These are phyloP conservation scores for Beauveria sp. DNA, from an alignment of 2,329 filamentous ascomycete genomes.

Conservation along the genomic window DNA sequence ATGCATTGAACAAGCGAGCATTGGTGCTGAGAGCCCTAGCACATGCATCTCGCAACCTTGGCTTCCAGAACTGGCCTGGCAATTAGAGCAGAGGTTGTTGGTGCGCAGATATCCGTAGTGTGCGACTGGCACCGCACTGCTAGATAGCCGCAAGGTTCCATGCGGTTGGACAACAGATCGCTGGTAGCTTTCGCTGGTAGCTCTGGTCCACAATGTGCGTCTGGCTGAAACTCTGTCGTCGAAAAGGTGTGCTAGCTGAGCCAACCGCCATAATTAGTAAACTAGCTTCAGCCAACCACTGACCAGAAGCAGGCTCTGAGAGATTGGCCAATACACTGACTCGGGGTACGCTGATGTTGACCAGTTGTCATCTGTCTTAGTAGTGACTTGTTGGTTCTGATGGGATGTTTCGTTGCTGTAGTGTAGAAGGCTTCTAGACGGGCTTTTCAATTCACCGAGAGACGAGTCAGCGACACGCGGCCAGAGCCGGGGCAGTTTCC, in stretches of 20 bases:
- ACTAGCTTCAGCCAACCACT: neutral
- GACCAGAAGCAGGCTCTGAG: neutral
- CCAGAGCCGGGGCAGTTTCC: neutral
- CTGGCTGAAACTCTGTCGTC: slow-evolving; percentile 8
- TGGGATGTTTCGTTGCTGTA: neutral
- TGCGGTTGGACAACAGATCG: neutral
- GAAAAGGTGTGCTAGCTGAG: neutral
- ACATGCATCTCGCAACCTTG: slow-evolving; percentile 2
- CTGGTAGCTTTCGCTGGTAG: neutral
- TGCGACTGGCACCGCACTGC: neutral
- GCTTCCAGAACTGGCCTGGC: neutral
- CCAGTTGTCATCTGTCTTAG: no score
- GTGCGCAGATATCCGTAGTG: neutral
- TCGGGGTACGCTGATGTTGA: neutral
- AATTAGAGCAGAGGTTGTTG: neutral
- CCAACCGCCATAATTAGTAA: neutral
- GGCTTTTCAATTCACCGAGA: neutral
- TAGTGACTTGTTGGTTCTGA: neutral
- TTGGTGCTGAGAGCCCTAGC: neutral
- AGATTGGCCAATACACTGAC: neutral
- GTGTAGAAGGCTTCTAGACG: neutral
- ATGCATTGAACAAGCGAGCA: neutral
- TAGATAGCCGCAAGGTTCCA: slow-evolving; percentile 6
- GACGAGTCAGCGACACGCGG: neutral
- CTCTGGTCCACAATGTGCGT: neutral